phyloP scores from a whole-genome alignment of 192 early-diverging fungal genomes.

The Spizellomyces punctatus region DNA sequence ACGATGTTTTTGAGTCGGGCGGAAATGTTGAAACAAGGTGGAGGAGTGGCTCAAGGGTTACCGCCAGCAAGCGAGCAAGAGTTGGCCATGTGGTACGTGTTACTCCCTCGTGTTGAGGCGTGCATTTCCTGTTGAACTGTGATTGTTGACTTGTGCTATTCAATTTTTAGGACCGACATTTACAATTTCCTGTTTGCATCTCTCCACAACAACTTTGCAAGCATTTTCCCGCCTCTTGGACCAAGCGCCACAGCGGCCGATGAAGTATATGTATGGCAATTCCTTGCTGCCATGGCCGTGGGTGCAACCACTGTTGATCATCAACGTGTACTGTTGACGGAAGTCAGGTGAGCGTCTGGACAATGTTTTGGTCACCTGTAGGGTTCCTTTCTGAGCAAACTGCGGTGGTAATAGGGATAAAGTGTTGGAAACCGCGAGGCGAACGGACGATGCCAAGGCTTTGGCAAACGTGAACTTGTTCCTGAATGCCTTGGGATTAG shows the following conservation, averaged over 20 bases:
- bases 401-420: slow-evolving; percentile 55
- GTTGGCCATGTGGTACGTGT: slow-evolving; percentile 37
- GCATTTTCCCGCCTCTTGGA: slow-evolving; percentile 69
- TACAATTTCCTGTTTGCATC: slow-evolving; percentile 82
- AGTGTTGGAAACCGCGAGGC: slow-evolving; percentile 76
- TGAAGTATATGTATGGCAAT: slow-evolving; percentile 97
- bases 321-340: slow-evolving; percentile 88
- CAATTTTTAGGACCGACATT: slow-evolving; percentile 62
- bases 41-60: neutral
- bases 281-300: slow-evolving; percentile 93
- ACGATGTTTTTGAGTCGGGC: slow-evolving; percentile 88
- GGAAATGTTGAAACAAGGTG: slow-evolving; percentile 81
- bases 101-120: slow-evolving; percentile 6
- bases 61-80: slow-evolving; percentile 20
- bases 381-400: neutral
- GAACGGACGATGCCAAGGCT: slow-evolving; percentile 65
- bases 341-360: slow-evolving; percentile 56
- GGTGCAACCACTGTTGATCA: slow-evolving; percentile 90
- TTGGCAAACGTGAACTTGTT: slow-evolving; percentile 91
- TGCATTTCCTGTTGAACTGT: neutral
- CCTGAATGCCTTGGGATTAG: slow-evolving; percentile 89
- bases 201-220: slow-evolving; percentile 72
- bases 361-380: neutral
- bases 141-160: neutral
- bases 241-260: slow-evolving; percentile 46